These are phyloP conservation scores for Pulveroboletus sp. DNA, from an alignment of 768 basidiomycete species.

Conservation along the genomic window DNA sequence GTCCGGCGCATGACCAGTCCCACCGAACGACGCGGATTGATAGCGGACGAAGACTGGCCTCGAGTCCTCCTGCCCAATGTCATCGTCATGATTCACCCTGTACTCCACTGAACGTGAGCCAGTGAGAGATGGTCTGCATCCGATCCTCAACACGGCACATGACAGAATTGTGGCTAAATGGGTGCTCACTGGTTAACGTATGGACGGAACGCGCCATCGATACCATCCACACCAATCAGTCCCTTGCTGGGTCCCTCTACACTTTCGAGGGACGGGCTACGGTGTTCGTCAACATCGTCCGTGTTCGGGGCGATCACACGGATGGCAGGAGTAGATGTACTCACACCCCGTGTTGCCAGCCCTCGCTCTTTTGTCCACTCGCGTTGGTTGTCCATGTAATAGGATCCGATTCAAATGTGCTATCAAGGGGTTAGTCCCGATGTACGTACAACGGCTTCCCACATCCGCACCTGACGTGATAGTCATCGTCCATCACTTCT, in stretches of 20 bases:
- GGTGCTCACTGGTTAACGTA: slow-evolving; percentile 7
- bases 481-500: not conserved
- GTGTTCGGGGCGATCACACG: not conserved
- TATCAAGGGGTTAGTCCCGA: not conserved
- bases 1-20: not conserved
- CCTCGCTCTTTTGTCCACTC: not conserved
- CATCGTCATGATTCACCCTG: not conserved
- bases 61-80: not conserved
- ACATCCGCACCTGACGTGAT: not conserved
- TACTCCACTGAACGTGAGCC: not conserved
- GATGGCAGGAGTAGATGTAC: not conserved
- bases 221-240: slow-evolving; percentile 1
- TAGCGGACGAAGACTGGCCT: not conserved
- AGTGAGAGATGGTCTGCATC: not conserved
- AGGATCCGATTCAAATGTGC: not conserved
- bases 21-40: not conserved
- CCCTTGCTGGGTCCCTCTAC: not conserved
- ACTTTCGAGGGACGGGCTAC: slow-evolving; percentile 6
- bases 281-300: not conserved
- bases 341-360: not conserved
- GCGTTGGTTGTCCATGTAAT: not conserved
- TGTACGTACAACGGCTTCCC: not conserved
- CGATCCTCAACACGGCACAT: not conserved
- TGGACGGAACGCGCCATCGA: not conserved
- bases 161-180: no score